Conservation (phyloP, 129 eudicot species). For the Solidago caesia region DNA sequence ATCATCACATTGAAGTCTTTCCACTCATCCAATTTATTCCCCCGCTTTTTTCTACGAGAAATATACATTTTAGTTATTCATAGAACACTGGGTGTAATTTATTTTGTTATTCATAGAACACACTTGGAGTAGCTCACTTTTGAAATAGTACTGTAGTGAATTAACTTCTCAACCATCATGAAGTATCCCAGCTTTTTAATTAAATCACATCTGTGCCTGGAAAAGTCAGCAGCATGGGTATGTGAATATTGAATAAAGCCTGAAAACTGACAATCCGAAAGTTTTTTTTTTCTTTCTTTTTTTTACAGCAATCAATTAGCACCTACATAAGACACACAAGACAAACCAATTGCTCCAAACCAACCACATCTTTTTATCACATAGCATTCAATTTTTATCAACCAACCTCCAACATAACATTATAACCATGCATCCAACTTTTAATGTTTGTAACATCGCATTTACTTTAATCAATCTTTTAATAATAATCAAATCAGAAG, state of each 20-base stretch:
- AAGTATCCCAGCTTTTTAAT: background rate
- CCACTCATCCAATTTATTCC: too few species aligned
- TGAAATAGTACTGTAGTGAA: background rate
- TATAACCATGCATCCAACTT: conserved; percentile 10
- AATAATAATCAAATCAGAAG: background rate
- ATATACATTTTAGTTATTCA: too few species aligned
- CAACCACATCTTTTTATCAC: conserved; percentile 7
- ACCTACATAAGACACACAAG: conserved; percentile 30
- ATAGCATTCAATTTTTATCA: conserved; percentile 22
- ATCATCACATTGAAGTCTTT: too few species aligned
- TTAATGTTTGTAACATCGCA: background rate
- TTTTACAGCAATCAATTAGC: conserved; percentile 13
- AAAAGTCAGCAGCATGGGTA: conserved; percentile 20
- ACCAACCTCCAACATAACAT: conserved; percentile 4
- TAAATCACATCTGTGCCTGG: conserved; percentile 26
- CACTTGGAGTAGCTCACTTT: too few species aligned
- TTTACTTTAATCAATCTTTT: background rate
- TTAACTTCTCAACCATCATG: background rate
- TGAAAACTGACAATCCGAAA: too few species aligned
- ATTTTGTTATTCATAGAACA: too few species aligned
- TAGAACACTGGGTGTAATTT: too few species aligned
- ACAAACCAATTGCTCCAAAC: conserved; percentile 29
- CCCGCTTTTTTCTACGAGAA: too few species aligned
- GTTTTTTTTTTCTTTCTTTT: too few species aligned
- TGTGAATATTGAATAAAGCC: background rate